phyloP scores from a whole-genome alignment of 345 rosid genomes.

The Geranium rotundifolium region DNA sequence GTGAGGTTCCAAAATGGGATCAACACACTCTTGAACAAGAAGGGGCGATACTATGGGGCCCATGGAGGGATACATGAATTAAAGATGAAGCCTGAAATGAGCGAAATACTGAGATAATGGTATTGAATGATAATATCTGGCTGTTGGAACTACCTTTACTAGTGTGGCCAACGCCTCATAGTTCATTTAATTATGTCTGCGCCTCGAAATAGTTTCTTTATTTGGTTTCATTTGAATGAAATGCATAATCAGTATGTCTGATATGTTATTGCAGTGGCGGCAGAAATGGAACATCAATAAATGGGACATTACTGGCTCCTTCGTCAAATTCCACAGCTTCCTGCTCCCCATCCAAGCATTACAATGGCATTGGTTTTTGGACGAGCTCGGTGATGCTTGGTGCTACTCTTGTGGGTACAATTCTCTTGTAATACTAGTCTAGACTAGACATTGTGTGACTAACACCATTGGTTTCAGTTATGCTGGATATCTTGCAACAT shows the following conservation, averaged over 20 bases:
- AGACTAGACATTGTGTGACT: background rate
- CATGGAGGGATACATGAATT: too few relatives aligned
- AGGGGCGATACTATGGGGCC: too few relatives aligned
- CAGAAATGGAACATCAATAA: slow-evolving; percentile 54
- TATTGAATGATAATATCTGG: background rate
- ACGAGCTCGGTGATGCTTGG: slow-evolving; percentile 37
- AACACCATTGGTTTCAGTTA: background rate
- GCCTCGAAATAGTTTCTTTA: background rate
- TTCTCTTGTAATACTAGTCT: slow-evolving; percentile 34
- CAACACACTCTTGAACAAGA: too few relatives aligned
- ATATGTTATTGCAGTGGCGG: slow-evolving; percentile 36
- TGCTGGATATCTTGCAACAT: background rate
- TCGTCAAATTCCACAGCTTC: slow-evolving; percentile 68
- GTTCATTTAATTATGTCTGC: background rate
- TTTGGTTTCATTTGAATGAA: slow-evolving; percentile 1
- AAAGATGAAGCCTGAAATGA: too few relatives aligned
- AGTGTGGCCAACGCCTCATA: background rate
- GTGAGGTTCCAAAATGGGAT: too few relatives aligned
- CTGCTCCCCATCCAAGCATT: slow-evolving; percentile 25
- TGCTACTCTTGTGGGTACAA: slow-evolving; percentile 22
- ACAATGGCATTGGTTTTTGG: slow-evolving; percentile 19
- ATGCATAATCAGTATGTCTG: slow-evolving; percentile 5
- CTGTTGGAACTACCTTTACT: background rate
- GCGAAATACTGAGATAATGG: too few relatives aligned
- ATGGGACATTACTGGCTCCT: slow-evolving; percentile 57